phyloP scores from a whole-genome alignment of 2,329 filamentous ascomycete species.

The Sporothrix pallida region DNA sequence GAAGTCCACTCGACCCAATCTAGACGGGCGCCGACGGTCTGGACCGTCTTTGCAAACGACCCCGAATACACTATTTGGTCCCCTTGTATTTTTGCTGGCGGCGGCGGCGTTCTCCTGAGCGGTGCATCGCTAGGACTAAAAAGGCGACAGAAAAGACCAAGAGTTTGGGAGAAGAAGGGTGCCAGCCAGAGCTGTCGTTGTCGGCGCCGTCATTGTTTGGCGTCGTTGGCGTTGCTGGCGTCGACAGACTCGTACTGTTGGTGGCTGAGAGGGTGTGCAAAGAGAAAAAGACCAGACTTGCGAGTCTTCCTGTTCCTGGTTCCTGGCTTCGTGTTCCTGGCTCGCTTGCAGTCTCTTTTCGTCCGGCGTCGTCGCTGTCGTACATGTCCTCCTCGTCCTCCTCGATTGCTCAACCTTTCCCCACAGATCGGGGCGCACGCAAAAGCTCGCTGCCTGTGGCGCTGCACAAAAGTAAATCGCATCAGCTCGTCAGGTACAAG shows the following conservation, averaged over 20 bases:
- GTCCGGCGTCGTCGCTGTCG: not conserved
- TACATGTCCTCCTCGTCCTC: not conserved
- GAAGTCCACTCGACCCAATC: too few relatives aligned
- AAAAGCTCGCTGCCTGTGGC: not conserved
- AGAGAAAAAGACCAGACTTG: not conserved
- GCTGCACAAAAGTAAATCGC: not conserved
- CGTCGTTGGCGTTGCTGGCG: not conserved
- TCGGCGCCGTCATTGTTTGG: not conserved
- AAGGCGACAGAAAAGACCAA: too few relatives aligned
- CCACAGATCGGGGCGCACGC: constrained; percentile 14
- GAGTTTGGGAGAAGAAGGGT: not conserved
- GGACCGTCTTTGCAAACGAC: not conserved
- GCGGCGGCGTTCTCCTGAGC: too few relatives aligned
- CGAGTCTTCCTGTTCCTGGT: not conserved
- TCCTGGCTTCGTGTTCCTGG: constrained; percentile 9
- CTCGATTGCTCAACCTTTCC: not conserved
- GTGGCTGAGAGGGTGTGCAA: constrained; percentile 14
- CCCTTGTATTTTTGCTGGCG: too few relatives aligned
- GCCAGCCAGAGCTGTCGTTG: not conserved
- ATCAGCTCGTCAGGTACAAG: not conserved
- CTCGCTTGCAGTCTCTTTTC: not conserved
- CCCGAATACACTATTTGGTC: too few relatives aligned
- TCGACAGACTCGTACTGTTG: not conserved
- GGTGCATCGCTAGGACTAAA: too few relatives aligned
- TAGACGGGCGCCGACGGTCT: not conserved